These are phyloP conservation scores for Daldinia childiae DNA, from an alignment of 495 filamentous ascomycete species.

Conservation along the genomic window DNA sequence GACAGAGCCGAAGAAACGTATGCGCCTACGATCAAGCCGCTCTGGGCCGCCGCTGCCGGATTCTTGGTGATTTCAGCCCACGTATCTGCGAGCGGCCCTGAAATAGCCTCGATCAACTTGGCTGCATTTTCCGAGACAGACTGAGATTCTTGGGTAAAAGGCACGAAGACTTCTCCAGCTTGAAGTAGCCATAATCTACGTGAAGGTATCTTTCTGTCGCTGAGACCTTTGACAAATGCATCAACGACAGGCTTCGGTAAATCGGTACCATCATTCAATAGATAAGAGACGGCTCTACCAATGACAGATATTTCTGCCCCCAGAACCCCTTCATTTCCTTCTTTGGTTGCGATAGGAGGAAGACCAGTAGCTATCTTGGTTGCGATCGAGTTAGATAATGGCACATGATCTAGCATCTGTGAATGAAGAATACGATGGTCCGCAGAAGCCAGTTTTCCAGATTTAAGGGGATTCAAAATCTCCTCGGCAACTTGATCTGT, in stretches of 20 bases:
- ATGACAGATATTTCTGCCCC: constrained; percentile 77
- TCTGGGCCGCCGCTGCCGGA: constrained; percentile 77
- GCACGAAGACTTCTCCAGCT: constrained; percentile 77
- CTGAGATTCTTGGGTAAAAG: constrained; percentile 54
- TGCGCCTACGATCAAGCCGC: constrained; percentile 75
- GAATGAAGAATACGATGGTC: constrained; percentile 85
- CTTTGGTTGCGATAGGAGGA: constrained; percentile 72
- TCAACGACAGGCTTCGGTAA: constrained; percentile 71
- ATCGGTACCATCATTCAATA: constrained; percentile 65
- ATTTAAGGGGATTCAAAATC: constrained; percentile 77
- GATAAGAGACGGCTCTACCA: constrained; percentile 65
- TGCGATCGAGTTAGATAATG: constrained; percentile 64
- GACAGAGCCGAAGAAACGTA: constrained; percentile 76
- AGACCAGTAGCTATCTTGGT: constrained; percentile 73
- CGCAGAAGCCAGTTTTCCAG: constrained; percentile 78
- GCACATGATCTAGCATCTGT: constrained; percentile 74
- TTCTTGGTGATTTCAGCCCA: constrained; percentile 82
- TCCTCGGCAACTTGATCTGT: constrained; percentile 77
- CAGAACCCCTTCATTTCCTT: constrained; percentile 85
- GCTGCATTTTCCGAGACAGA: constrained; percentile 56
- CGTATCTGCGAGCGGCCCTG: constrained; percentile 73
- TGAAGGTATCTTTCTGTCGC: constrained; percentile 81
- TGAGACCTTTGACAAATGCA: constrained; percentile 79
- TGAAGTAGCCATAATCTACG: constrained; percentile 83
- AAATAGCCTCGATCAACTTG: constrained; percentile 65